These are phyloP conservation scores for Meyerozyma athensensis DNA, from an alignment of 1,139 yeast genomes.

Conservation along the genomic window DNA sequence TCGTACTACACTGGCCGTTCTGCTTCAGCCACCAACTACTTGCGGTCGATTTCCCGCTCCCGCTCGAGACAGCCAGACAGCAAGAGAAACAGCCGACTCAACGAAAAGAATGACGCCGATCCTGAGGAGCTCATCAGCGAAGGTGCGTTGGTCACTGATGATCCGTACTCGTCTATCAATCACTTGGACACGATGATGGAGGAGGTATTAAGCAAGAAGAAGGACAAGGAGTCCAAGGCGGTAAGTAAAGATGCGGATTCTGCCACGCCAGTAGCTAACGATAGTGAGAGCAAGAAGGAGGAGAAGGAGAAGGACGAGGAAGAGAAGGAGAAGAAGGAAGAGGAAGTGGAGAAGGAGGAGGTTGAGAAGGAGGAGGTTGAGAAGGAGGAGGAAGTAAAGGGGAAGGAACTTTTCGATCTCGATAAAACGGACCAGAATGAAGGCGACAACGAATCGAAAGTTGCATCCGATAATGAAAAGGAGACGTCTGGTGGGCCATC, in stretches of 20 bases:
- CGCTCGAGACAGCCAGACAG: conserved; percentile 43
- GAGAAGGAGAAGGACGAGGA: conserved; percentile 2
- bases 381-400: conserved; percentile 5
- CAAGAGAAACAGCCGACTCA: conserved; percentile 18
- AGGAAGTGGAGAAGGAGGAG: conserved; percentile 6
- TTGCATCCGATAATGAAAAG: not conserved
- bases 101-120: conserved; percentile 41
- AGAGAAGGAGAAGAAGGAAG: conserved; percentile 1
- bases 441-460: not conserved
- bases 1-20: conserved; percentile 29
- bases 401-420: too few species aligned
- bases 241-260: conserved; percentile 4
- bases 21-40: conserved; percentile 41
- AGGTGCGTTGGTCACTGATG: conserved; percentile 46
- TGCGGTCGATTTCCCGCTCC: conserved; percentile 60
- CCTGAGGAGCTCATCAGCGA: conserved; percentile 36
- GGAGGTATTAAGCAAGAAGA: conserved; percentile 22
- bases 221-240: conserved; percentile 4
- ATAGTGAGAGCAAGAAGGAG: conserved; percentile 4
- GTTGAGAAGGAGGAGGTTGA: conserved; percentile 7
- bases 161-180: conserved; percentile 39
- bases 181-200: conserved; percentile 40
- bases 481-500: too few species aligned
- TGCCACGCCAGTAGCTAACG: not conserved
- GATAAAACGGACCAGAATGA: conserved; percentile 5